Evolutionary conservation across 768 basidiomycete genomes (phyloP), one percentile per base, ranked within the genome.

Genomic region (Boletus barrowsii): DNA sequence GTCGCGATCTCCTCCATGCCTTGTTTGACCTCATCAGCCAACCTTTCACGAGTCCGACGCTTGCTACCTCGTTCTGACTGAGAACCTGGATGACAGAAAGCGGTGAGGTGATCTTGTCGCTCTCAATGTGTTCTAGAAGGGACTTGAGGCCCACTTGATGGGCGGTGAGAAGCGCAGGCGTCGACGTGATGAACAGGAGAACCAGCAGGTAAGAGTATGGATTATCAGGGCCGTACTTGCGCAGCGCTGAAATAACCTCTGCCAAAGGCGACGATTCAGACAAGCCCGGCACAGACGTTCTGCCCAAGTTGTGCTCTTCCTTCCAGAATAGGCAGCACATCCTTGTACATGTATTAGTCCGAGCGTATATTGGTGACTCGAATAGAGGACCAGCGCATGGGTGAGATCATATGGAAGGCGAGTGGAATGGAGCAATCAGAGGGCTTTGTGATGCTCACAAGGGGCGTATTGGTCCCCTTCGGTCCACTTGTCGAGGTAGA

Each of bases 341-440:
- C 95, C 63, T 98, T 95, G 68, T 93, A 91, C 95, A 97, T 95
- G 72, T 3, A 98, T 88, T 11, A 96, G 79, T 1, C 97, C 97
- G 0, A 82, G 81, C 1, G 86, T 93, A 62, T 93, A 97, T 13
- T 75, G 78, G 37, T 83, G 79, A 26, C 86, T 91, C 7, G 94
- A 93, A 72, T 95, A 98, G 2, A 99, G 79, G 37, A 99, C 89
- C n/a, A 98, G 76, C 4, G 95, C 97, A 66, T 98, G 96, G 39
- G 83, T 94, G 4, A 83, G 78, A 63, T 99, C 96, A 64, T 91
- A 93, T 0, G 92, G 92, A 7, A 87, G 71, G 20, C 68, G 68
- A 1, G 75, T 68, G 60, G 83, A 84, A 47, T 77, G 72, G 13
- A 98, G 77, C 2, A 98, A 70, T 5, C 78, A 78, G 53, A 93